A percentile compares a stretch with the other conserved stretches of the same genome.
These are phyloP conservation scores for Aphanoascus verrucosus DNA, from an alignment of 2,329 filamentous ascomycete species.

Conservation along the genomic window DNA sequence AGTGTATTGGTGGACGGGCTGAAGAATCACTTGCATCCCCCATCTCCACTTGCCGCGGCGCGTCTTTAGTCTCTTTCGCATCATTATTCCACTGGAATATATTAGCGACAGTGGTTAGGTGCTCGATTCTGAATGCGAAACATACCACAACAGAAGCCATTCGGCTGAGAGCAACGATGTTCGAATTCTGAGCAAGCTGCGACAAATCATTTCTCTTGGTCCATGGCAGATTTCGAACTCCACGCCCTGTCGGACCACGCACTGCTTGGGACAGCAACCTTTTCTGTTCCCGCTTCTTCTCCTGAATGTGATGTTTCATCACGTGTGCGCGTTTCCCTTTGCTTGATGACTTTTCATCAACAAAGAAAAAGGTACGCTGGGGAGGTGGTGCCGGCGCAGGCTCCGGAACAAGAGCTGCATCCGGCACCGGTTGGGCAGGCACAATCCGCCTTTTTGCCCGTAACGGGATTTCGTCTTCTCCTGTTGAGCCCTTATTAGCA, in stretches of 20 bases:
- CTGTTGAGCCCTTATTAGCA: neutral
- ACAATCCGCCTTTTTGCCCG: conserved; percentile 2
- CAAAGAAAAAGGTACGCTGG: conserved; percentile 28
- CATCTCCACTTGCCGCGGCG: neutral
- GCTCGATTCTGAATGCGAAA: neutral
- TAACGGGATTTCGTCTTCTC: neutral
- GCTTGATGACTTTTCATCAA: conserved; percentile 32
- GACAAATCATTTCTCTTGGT: conserved; percentile 16
- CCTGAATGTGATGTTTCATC: conserved; percentile 37
- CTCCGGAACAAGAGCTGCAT: neutral
- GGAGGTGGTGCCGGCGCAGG: neutral
- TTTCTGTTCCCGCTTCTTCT: conserved; percentile 31
- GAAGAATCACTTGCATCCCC: neutral
- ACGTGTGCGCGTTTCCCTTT: conserved; percentile 36
- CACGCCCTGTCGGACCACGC: conserved; percentile 15
- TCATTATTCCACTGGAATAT: neutral
- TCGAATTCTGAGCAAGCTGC: neutral
- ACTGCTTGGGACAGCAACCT: conserved; percentile 20
- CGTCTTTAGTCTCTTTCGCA: neutral
- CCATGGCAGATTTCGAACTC: conserved; percentile 21
- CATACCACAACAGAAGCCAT: conserved; percentile 1
- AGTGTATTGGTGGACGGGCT: conserved; percentile 2
- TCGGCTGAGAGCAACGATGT: neutral
- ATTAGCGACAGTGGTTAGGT: neutral
- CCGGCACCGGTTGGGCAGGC: conserved; percentile 6